These are phyloP conservation scores for Xylariaceae sp. DNA, from an alignment of 2,329 filamentous ascomycete genomes.

Conservation along the genomic window DNA sequence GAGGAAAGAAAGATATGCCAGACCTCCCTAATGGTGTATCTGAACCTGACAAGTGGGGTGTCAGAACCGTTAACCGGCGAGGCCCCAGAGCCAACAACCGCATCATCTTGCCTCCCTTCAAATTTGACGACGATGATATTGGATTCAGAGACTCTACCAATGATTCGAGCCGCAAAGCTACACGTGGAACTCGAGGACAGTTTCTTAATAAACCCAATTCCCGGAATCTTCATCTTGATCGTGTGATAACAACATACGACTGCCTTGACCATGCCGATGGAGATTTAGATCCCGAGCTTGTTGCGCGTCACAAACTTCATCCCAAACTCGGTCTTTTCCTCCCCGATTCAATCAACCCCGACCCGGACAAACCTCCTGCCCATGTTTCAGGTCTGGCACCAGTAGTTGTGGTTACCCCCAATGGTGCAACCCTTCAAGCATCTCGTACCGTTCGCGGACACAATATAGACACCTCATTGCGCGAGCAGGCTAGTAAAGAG, in stretches of 20 bases:
- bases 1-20: conserved; percentile 27
- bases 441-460: conserved; percentile 38
- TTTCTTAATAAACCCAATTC: conserved; percentile 53
- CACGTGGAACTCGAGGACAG: conserved; percentile 48
- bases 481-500: conserved; percentile 22
- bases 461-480: conserved; percentile 28
- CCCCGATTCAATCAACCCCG: conserved; percentile 44
- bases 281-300: conserved; percentile 48
- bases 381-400: conserved; percentile 44
- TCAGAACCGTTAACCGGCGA: conserved; percentile 43
- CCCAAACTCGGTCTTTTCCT: conserved; percentile 52
- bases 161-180: conserved; percentile 50
- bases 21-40: conserved; percentile 38
- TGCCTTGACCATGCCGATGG: conserved; percentile 44
- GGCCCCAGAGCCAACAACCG: conserved; percentile 46
- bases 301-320: conserved; percentile 49
- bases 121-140: conserved; percentile 52
- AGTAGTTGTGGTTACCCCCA: conserved; percentile 46
- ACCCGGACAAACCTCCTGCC: conserved; percentile 37
- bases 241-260: conserved; percentile 51
- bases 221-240: conserved; percentile 51
- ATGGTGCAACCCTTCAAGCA: conserved; percentile 45
- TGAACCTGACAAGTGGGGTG: conserved; percentile 50
- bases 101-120: conserved; percentile 49
- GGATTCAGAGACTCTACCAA: conserved; percentile 58